A percentile compares a stretch with the other conserved stretches of the same genome.
These are phyloP conservation scores for Achaetomium macrosporum DNA, from an alignment of 2,329 filamentous ascomycete species.

Conservation along the genomic window DNA sequence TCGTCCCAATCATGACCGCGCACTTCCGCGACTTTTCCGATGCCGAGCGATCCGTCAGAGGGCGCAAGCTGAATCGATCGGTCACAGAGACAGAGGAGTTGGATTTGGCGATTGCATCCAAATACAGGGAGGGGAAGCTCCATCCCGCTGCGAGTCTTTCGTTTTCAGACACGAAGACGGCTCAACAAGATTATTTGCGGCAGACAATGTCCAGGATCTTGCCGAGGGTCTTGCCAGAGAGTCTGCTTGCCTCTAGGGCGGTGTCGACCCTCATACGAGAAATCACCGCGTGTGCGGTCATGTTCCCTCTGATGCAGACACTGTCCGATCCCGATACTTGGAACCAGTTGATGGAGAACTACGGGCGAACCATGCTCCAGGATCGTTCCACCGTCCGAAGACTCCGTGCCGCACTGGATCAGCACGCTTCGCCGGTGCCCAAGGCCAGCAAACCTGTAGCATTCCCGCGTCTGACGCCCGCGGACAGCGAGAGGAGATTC, in stretches of 20 bases:
- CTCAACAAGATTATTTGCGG: constrained; percentile 85
- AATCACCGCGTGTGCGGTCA: constrained; percentile 85
- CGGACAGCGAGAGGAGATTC: constrained; percentile 86
- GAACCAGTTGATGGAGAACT: constrained; percentile 94
- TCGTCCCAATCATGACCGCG: constrained; percentile 81
- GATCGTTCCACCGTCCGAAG: constrained; percentile 93
- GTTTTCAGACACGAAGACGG: constrained; percentile 74
- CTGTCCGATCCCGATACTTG: constrained; percentile 91
- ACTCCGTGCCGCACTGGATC: constrained; percentile 82
- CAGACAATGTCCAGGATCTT: constrained; percentile 62
- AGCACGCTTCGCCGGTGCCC: constrained; percentile 81
- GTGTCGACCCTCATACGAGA: constrained; percentile 80
- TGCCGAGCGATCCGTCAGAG: constrained; percentile 80
- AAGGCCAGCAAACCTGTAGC: constrained; percentile 57
- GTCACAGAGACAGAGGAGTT: constrained; percentile 96
- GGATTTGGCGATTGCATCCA: constrained; percentile 89
- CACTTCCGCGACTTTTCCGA: constrained; percentile 89
- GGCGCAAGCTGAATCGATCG: constrained; percentile 78
- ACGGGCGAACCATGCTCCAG: constrained; percentile 79
- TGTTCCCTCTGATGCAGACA: constrained; percentile 73
- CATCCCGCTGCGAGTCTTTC: constrained; percentile 80
- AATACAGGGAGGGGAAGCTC: constrained; percentile 82
- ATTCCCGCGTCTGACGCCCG: constrained; percentile 72
- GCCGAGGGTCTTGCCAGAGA: constrained; percentile 63
- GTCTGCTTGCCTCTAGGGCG: constrained; percentile 69